Base-by-base conservation (phyloP, 371 early-diverging fungal species). In the Mortierella sp. region DNA sequence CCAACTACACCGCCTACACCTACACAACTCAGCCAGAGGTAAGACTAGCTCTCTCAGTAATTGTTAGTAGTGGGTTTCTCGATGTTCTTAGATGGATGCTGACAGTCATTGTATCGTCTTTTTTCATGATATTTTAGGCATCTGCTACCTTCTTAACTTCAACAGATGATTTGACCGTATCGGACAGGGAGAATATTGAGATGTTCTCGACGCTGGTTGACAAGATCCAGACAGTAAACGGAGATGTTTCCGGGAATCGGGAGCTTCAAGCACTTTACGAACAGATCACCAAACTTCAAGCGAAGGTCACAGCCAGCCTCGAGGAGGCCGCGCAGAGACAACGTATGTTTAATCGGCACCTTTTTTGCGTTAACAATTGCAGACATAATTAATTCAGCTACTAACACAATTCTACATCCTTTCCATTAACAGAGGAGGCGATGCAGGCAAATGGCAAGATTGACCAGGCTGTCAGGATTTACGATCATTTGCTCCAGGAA, bases 401-500 rank as follows among this genome's bases (percentile, higher is more conserved):
- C 19, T 19, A 31, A 70, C 28, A 19, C 11, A 48, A 48, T 70
- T 28, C 8, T 72, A 21, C 34, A n/a, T n/a, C n/a, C n/a, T n/a
- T n/a, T n/a, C n/a, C n/a, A n/a, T 76, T 57, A 68, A 72, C 72
- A 91, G 93, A 83, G 77, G 89, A 88, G 4, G 93, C 93, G 70
- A 90, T 94, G 58, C 93, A 93, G n/a, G 77, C 95, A 72, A 94
- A 96, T 75, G 93, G 94, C 45, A 95, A 96, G 82, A 88, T 97
- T 50, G 90, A 94, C 55, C 91, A 90, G 21, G 96, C 96, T 31
- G 91, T 96, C 28, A 94, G 92, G 80, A 90, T 94, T 42, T 97
- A 97, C 74, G 97, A 97, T 83, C 92, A 91, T 70, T 80, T 97
- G 68, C 86, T 97, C 55, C 95, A 96, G 73, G 93, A 96, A 80